Conservation (phyloP, 345 rosid species). For the Populus simonii region DNA sequence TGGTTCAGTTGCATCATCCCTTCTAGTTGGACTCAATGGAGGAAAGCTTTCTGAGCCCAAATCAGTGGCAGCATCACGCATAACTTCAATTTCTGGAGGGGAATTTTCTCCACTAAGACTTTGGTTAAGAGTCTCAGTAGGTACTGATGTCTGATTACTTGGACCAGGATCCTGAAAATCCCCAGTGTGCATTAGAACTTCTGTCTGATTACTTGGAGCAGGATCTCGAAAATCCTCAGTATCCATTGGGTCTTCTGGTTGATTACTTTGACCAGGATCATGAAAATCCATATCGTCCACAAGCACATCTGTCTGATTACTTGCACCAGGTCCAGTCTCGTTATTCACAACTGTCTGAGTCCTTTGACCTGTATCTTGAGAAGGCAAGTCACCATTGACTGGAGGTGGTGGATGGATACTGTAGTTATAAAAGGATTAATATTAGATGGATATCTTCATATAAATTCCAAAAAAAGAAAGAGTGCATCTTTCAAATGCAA, state of each 20-base stretch:
- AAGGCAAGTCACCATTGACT: slow-evolving; percentile 8
- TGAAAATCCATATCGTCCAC: neutral
- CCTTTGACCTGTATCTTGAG: neutral
- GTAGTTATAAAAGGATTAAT: slow-evolving; percentile 7
- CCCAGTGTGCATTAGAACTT: slow-evolving; percentile 14
- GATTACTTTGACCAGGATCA: slow-evolving; percentile 11
- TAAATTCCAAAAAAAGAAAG: neutral
- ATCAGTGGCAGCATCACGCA: slow-evolving; percentile 51
- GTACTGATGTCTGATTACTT: slow-evolving; percentile 19
- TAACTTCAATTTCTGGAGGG: slow-evolving; percentile 54
- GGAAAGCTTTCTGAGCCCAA: slow-evolving; percentile 30
- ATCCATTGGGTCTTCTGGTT: slow-evolving; percentile 10
- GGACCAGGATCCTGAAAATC: slow-evolving; percentile 29
- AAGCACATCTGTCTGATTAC: slow-evolving; percentile 14
- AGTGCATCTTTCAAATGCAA: neutral
- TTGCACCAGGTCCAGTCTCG: neutral
- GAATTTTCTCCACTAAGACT: slow-evolving; percentile 19
- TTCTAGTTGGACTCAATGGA: slow-evolving; percentile 20
- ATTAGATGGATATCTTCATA: neutral
- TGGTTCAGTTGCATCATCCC: slow-evolving; percentile 24
- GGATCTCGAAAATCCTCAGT: slow-evolving; percentile 15
- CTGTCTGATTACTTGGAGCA: slow-evolving; percentile 30
- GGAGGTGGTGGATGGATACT: slow-evolving; percentile 29
- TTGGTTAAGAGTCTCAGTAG: slow-evolving; percentile 20
- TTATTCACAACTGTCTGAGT: neutral